phyloP scores from a whole-genome alignment of 345 rosid genomes.

The Hibiscus syriacus region DNA sequence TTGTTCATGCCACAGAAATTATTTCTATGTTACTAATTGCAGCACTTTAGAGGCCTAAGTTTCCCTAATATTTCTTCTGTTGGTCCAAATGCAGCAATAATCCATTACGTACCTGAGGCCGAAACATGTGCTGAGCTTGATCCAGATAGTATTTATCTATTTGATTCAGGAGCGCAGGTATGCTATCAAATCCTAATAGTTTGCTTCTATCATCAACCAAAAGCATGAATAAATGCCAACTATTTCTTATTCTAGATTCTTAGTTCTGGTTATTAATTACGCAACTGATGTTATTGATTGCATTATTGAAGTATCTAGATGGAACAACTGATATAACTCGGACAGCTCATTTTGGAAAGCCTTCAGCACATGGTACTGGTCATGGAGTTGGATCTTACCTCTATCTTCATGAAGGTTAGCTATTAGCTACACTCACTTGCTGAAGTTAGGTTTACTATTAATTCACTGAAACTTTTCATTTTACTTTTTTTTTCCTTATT shows the following conservation, averaged over 20 bases:
- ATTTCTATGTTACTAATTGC: constrained; percentile 21
- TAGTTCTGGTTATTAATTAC: constrained; percentile 1
- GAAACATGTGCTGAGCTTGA: constrained; percentile 83
- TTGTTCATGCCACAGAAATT: neutral
- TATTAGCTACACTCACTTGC: constrained; percentile 8
- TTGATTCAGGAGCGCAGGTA: constrained; percentile 99
- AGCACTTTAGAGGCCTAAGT: constrained; percentile 93
- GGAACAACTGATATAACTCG: constrained; percentile 97
- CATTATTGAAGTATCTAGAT: constrained; percentile 61
- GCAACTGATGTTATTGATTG: neutral
- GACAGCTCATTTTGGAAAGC: constrained; percentile 92
- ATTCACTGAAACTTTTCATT: neutral
- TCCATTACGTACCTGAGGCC: constrained; percentile 70
- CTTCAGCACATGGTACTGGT: constrained; percentile 94
- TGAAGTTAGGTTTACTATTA: neutral
- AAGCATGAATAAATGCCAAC: neutral
- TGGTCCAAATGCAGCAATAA: constrained; percentile 91
- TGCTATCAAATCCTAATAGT: constrained; percentile 5
- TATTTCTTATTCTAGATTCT: neutral
- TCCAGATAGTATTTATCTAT: constrained; percentile 67
- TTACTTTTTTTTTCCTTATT: neutral
- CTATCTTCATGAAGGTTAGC: constrained; percentile 88
- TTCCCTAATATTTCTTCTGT: constrained; percentile 94
- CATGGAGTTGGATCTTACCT: constrained; percentile 98
- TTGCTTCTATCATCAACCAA: neutral